Evolutionary conservation across 169 alveolate genomes (phyloP).

Genomic region (Perkinsus marinus): DNA sequence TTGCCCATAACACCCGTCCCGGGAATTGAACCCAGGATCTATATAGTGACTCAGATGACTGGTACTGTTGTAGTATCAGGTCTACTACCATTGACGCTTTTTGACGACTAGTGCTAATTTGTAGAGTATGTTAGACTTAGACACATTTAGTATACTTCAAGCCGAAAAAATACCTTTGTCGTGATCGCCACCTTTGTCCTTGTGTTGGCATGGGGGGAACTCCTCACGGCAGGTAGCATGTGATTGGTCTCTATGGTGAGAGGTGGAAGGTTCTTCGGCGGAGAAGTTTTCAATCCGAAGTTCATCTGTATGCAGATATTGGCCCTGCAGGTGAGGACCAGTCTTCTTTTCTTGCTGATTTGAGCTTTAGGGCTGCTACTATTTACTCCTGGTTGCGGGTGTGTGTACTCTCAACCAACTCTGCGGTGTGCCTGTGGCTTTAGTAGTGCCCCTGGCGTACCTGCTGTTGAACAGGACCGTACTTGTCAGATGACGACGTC

Average conservation of each 20-base stretch:
- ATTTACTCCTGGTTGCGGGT: not conserved
- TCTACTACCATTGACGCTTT: no score
- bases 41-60: not conserved
- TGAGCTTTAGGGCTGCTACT: not conserved
- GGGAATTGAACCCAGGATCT: no score
- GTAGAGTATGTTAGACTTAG: not conserved
- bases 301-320: slow-evolving; percentile 5
- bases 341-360: not conserved
- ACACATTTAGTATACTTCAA: not conserved
- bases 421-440: not conserved
- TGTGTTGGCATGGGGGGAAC: no score
- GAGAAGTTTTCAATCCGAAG: slow-evolving; percentile 9
- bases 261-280: slow-evolving; percentile 10
- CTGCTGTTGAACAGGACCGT: not conserved
- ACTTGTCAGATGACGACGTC: not conserved
- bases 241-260: not conserved
- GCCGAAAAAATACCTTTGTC: not conserved
- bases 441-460: not conserved
- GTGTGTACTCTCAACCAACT: not conserved
- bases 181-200: no score
- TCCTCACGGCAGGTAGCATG: not conserved
- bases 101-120: no score
- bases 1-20: no score
- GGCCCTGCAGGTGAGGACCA: not conserved
- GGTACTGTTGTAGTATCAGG: not conserved